Base-by-base conservation (phyloP, 495 filamentous ascomycete species). In the Aspergillus heteromorphus region DNA sequence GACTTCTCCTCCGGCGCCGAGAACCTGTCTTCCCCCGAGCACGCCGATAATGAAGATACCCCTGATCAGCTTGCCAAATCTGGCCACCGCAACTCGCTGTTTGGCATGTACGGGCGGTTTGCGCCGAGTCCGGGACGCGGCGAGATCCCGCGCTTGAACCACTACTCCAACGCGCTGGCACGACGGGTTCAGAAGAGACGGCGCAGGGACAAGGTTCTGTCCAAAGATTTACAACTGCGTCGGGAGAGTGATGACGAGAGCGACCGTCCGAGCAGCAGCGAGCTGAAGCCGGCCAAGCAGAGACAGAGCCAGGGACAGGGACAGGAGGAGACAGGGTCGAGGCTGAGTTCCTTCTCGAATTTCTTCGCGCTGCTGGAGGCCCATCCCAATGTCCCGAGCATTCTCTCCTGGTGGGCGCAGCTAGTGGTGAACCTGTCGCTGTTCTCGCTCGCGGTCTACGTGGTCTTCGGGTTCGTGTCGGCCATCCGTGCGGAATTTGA, bases 401-500 rank as follows among this genome's bases (percentile, higher is more conserved):
- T 95, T 48, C 73, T 97, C 18, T 91, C 90, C 23, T 87, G 82
- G 68, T 98, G 92, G 80, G 73, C 90, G 11, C 88, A 92, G 57
- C 76, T 97, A 38, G 67, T 80, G 8, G 84, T 96, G 63, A 97
- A 96, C 64, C 55, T 88, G 55, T 77, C 87, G 55, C 73, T 96
- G 4, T 79, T 89, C 9, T 72, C 79, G 38, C 69, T 83, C 9
- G 74, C 83, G 9, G 74, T 92, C 17, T 92, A 86, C 65, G 73
- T 86, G n/a, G 71, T 91, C 29, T 89, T 84, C 61, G 75, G 76
- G 14, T 81, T 91, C 68, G 80, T 87, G 59, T 65, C 75, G 18
- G 84, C 89, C 6, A 83, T 98, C 41, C 83, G 82, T 2, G 70
- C 78, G 19, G 93, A 98, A 64, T 84, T 98, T 16, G 74, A 85